Conservation (phyloP, 495 filamentous ascomycete species). For the Xylaria venustula region DNA sequence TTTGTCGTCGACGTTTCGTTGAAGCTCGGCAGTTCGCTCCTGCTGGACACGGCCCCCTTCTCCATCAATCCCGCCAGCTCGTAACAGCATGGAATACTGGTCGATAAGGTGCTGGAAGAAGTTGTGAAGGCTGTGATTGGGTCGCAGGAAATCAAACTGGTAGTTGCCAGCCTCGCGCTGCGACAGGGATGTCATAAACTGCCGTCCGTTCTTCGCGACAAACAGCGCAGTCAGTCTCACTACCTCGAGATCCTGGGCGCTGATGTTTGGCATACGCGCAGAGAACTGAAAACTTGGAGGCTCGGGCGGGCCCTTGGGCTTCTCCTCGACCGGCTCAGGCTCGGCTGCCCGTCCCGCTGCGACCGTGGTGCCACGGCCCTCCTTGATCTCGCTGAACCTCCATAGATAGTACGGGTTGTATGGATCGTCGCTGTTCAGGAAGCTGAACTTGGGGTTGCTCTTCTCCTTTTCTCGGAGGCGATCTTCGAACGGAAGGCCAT, state of each 20-base stretch:
- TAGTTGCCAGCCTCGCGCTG: constrained; percentile 88
- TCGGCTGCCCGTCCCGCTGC: constrained; percentile 76
- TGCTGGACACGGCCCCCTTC: constrained; percentile 65
- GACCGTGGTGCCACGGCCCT: constrained; percentile 76
- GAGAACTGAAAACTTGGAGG: constrained; percentile 93
- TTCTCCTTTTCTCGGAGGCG: constrained; percentile 84
- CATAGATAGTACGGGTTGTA: constrained; percentile 89
- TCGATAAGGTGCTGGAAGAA: constrained; percentile 91
- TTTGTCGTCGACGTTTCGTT: constrained; percentile 74
- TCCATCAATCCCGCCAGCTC: constrained; percentile 65
- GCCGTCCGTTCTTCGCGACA: constrained; percentile 85
- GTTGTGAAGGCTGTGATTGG: constrained; percentile 92
- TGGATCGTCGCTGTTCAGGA: constrained; percentile 74
- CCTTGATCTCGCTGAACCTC: constrained; percentile 80
- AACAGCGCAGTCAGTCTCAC: constrained; percentile 86
- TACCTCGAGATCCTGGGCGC: constrained; percentile 90
- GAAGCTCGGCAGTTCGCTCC: constrained; percentile 68
- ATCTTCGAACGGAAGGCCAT: constrained; percentile 82
- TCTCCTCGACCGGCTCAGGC: constrained; percentile 52
- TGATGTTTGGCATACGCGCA: constrained; percentile 96
- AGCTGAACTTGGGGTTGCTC: constrained; percentile 87
- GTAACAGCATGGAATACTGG: constrained; percentile 85
- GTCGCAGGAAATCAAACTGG: constrained; percentile 95
- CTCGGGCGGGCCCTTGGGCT: constrained; percentile 77
- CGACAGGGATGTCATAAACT: constrained; percentile 82